phyloP scores from a whole-genome alignment of 345 rosid species.

The Geranium brycei region DNA sequence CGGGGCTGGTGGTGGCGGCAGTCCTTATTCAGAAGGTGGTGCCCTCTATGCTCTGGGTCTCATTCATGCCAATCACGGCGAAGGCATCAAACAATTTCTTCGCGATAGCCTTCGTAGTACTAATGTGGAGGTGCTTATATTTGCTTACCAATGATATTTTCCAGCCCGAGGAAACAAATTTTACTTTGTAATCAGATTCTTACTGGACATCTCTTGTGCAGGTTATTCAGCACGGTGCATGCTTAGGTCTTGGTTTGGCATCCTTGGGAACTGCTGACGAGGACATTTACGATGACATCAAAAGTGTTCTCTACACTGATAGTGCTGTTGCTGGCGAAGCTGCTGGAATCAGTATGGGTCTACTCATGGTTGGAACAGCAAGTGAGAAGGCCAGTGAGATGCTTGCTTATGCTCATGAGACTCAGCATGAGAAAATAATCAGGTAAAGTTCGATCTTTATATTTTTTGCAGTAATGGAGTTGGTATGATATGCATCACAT shows the following conservation, averaged over 20 bases:
- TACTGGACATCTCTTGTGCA: conserved; percentile 18
- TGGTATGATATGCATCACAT: neutral
- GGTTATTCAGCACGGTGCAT: conserved; percentile 99
- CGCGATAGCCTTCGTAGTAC: conserved; percentile 86
- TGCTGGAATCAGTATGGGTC: conserved; percentile 98
- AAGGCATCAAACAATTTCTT: conserved; percentile 91
- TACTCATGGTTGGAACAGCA: conserved; percentile 98
- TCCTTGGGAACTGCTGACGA: conserved; percentile 98
- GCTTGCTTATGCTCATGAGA: conserved; percentile 97
- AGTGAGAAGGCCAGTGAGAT: conserved; percentile 94
- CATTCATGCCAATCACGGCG: conserved; percentile 98
- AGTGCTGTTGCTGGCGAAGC: conserved; percentile 99
- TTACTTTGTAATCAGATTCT: conserved; percentile 1
- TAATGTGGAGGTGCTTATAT: conserved; percentile 62
- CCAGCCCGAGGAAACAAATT: neutral
- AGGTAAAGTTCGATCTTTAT: conserved; percentile 31
- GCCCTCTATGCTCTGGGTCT: conserved; percentile 97
- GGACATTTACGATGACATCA: conserved; percentile 81
- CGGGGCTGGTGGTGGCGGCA: conserved; percentile 88
- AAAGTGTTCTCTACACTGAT: conserved; percentile 75
- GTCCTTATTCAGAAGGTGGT: conserved; percentile 99
- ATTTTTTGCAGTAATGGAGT: neutral
- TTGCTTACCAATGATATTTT: conserved; percentile 1
- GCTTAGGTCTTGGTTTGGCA: conserved; percentile 98
- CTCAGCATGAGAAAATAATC: conserved; percentile 96